phyloP scores from a whole-genome alignment of 78 protist genomes.

The Protostelium mycophagum region DNA sequence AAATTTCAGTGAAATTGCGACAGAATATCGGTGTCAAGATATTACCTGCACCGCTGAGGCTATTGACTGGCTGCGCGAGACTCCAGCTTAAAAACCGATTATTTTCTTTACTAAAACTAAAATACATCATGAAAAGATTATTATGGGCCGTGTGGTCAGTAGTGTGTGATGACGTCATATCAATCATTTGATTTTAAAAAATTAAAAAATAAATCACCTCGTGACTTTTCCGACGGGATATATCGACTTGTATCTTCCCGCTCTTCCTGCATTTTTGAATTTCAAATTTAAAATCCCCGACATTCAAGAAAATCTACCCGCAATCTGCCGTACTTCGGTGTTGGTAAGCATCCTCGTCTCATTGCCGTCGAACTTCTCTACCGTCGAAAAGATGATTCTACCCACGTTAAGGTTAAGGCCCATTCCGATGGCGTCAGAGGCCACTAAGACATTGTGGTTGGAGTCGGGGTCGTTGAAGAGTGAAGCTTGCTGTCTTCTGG shows the following conservation, averaged over 20 bases:
- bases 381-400: slow-evolving; percentile 41
- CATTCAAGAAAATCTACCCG: slow-evolving; percentile 30
- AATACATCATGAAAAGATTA: too few species aligned
- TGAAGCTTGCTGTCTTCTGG: slow-evolving; percentile 47
- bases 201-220: background rate
- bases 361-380: slow-evolving; percentile 69
- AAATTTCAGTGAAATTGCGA: too few species aligned
- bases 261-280: slow-evolving; percentile 14
- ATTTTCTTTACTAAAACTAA: background rate
- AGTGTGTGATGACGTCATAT: too few species aligned
- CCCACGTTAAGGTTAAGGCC: slow-evolving; percentile 80
- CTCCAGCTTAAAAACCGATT: too few species aligned
- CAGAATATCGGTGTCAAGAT: too few species aligned
- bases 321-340: slow-evolving; percentile 68
- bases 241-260: slow-evolving; percentile 37
- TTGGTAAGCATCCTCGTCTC: slow-evolving; percentile 1
- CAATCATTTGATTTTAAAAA: background rate
- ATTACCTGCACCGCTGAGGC: too few species aligned
- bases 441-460: slow-evolving; percentile 59
- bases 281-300: background rate
- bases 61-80: too few species aligned
- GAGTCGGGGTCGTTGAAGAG: slow-evolving; percentile 32
- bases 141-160: too few species aligned
- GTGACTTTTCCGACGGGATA: slow-evolving; percentile 22
- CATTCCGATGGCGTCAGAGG: slow-evolving; percentile 85